Percentiles rank a stretch among this genome's conserved stretches.
Evolutionary conservation across 495 filamentous ascomycete genomes (phyloP).

Genomic region (Penicillium canariense): DNA sequence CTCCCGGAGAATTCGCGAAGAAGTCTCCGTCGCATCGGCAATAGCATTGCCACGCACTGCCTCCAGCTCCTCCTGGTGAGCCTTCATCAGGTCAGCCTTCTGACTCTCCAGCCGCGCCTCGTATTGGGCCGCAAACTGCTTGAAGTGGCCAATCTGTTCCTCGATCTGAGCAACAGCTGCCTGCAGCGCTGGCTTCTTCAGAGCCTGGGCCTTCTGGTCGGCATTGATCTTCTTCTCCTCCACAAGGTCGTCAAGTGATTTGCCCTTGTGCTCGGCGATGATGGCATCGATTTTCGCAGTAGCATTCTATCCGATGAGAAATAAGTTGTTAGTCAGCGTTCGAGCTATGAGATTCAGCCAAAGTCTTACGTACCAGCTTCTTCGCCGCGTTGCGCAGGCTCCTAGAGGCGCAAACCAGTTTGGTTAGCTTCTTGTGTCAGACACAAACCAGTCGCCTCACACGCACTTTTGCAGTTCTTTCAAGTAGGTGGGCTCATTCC

Average conservation of each 20-base stretch:
- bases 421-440: slow-evolving; percentile 13
- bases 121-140: slow-evolving; percentile 77
- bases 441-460: slow-evolving; percentile 26
- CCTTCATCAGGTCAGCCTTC: slow-evolving; percentile 69
- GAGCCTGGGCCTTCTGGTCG: slow-evolving; percentile 75
- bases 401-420: slow-evolving; percentile 44
- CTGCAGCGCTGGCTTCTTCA: slow-evolving; percentile 87
- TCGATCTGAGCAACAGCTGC: slow-evolving; percentile 70
- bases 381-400: slow-evolving; percentile 82
- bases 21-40: slow-evolving; percentile 58
- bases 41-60: slow-evolving; percentile 64
- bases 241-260: slow-evolving; percentile 82
- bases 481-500: slow-evolving; percentile 70
- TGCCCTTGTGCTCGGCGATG: slow-evolving; percentile 70
- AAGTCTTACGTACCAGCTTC: slow-evolving; percentile 67
- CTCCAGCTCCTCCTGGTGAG: slow-evolving; percentile 67
- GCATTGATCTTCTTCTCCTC: slow-evolving; percentile 78
- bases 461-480: slow-evolving; percentile 91
- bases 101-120: slow-evolving; percentile 63
- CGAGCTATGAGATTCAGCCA: neutral
- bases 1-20: slow-evolving; percentile 49
- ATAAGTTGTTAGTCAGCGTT: slow-evolving; percentile 5
- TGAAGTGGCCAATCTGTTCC: slow-evolving; percentile 80
- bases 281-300: slow-evolving; percentile 76
- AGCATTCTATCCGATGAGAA: slow-evolving; percentile 54